phyloP scores from a whole-genome alignment of 2,329 filamentous ascomycete species.

The Exophiala viscosa region DNA sequence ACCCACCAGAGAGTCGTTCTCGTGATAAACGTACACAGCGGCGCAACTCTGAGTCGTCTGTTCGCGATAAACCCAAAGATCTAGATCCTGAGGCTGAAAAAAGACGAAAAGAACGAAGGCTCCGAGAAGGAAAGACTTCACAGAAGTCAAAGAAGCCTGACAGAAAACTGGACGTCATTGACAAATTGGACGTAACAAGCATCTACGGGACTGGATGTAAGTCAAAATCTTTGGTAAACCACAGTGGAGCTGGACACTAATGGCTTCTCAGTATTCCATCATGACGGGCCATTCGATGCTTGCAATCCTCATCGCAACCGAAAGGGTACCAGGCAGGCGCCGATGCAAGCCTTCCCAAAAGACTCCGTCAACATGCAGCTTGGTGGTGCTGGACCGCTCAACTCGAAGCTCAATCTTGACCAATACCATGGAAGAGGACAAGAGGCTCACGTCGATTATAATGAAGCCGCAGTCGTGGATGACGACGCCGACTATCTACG shows the following conservation, averaged over 20 bases:
- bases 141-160: conserved; percentile 36
- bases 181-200: conserved; percentile 92
- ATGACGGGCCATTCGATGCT: conserved; percentile 95
- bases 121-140: conserved; percentile 43
- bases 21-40: conserved; percentile 49
- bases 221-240: conserved; percentile 37
- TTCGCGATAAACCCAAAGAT: conserved; percentile 51
- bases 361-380: conserved; percentile 89
- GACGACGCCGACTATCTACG: conserved; percentile 36
- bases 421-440: conserved; percentile 80
- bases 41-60: conserved; percentile 62
- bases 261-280: conserved; percentile 72
- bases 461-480: conserved; percentile 42
- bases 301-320: conserved; percentile 92
- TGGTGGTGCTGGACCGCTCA: conserved; percentile 80
- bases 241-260: conserved; percentile 10
- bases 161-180: conserved; percentile 75
- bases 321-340: conserved; percentile 74
- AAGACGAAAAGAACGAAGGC: conserved; percentile 47
- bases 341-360: conserved; percentile 94
- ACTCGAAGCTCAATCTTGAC: conserved; percentile 75
- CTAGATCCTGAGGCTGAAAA: conserved; percentile 48
- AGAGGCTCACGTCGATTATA: conserved; percentile 84
- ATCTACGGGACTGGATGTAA: conserved; percentile 88
- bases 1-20: conserved; percentile 40